These are phyloP conservation scores for Daphne laureola DNA, from an alignment of 441 rosid species.

Conservation along the genomic window DNA sequence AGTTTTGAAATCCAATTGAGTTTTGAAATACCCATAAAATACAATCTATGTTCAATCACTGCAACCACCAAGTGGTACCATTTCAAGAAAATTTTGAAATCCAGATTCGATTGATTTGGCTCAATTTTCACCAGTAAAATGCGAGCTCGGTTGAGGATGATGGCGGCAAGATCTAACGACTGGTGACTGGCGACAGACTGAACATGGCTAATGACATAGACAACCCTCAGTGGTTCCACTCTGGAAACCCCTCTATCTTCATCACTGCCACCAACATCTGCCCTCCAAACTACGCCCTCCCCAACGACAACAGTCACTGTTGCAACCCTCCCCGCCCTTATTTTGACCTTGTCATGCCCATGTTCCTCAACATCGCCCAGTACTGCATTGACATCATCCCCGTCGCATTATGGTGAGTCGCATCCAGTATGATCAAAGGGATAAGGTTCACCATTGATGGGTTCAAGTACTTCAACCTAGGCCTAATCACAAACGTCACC, in stretches of 20 bases:
- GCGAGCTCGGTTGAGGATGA: too few species aligned
- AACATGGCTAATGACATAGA: too few species aligned
- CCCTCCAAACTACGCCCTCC: slow-evolving; percentile 40
- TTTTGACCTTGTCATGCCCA: slow-evolving; percentile 43
- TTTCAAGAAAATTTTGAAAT: too few species aligned
- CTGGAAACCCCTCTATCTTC: slow-evolving; percentile 32
- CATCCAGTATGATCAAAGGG: slow-evolving; percentile 33
- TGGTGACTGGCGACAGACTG: too few species aligned
- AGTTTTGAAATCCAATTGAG: too few species aligned
- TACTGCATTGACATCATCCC: slow-evolving; percentile 44
- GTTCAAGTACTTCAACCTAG: slow-evolving; percentile 43
- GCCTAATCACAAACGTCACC: slow-evolving; percentile 41
- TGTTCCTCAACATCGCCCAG: slow-evolving; percentile 40
- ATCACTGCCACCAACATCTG: slow-evolving; percentile 50
- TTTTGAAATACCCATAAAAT: too few species aligned
- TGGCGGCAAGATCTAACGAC: too few species aligned
- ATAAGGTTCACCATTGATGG: slow-evolving; percentile 42
- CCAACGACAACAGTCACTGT: slow-evolving; percentile 40
- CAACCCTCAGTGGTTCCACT: slow-evolving; percentile 54
- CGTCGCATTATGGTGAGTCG: slow-evolving; percentile 36
- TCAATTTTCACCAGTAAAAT: too few species aligned
- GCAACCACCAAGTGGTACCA: too few species aligned
- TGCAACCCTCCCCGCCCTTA: slow-evolving; percentile 39
- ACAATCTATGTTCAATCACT: too few species aligned
- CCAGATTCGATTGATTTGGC: too few species aligned